Base-by-base conservation (phyloP, 106 monocot genomes). In the Dioscorea zingiberensis region DNA sequence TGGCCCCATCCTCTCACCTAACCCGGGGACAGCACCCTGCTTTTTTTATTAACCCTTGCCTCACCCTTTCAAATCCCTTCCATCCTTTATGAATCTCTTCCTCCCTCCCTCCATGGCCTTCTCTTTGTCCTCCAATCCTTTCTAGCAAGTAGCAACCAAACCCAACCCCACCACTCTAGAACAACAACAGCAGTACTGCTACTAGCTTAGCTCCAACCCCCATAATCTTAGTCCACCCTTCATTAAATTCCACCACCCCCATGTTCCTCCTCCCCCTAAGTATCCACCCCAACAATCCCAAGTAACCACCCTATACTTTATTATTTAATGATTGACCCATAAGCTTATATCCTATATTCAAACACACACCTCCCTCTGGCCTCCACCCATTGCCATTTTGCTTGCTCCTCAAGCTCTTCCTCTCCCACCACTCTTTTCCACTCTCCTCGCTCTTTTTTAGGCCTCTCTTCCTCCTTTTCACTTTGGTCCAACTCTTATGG, bases 1-100 rank as follows among this genome's bases (percentile, higher is more conserved):
- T 65, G 73, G 65, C 27, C 73, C 73, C 55, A 17, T 58, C 48
- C 47, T 8, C 73, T 65, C 73, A 73, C 73, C 65, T 66, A 73
- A 73, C 66, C 21, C 17, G 44, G 26, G 23, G 58, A 73, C 73
- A 73, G 7, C 14, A 21, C 54, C 57, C n/a, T 26, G 17, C 72
- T 44, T 64, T 72, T 72, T 56, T 47, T 27, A 22, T 56, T 48
- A 47, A 48, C 19, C 46, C 54, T 53, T 32, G 49, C 48, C 47
- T 18, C 61, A 28, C 8, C 51, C 51, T 53, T 61, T 71, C 22
- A 13, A 28, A 32, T 25, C 46, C 32, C 7, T 58, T 11, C 46
- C 69, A 16, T 44, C 44, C 61, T 62, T 62, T 38, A 15, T 13
- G 65, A 51, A 19, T 51, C 51, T 17, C 65, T 27, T 49, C 25